Evolutionary conservation across 2,329 filamentous ascomycete genomes (phyloP), one percentile per base, ranked within the genome.

Genomic region (Aspergillus intermedius): DNA sequence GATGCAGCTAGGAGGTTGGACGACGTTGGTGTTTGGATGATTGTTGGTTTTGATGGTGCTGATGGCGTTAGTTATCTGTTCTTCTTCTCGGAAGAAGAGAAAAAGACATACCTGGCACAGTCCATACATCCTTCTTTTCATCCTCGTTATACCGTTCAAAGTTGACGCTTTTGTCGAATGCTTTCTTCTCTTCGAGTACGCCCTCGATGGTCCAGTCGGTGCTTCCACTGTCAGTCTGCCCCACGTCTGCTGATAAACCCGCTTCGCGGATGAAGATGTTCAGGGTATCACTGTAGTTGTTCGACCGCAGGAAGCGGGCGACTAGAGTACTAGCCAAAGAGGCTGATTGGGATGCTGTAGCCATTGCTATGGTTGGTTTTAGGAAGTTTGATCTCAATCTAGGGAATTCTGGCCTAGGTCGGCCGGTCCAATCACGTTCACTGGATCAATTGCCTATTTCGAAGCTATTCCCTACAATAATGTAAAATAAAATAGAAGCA

Each of bases 131-230:
- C n/a, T 58, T 58, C 15, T 70, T 63, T 48, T 74, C 70, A n/a
- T 73, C 64, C 1, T 73, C 51, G 5, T 73, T 76, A 42, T 78
- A 61, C 58, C 78, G 80, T 58, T 83, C 80, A 52, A 81, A 82
- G 3, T 68, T 70, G 22, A 77, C 60, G 48, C 70, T 78, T 10
- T 79, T 60, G 57, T 84, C 81, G 54, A 78, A 83, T 0, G 67
- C 68, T 56, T 72, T 75, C 66, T 83, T 84, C 64, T 84, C 80
- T 44, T 81, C 73, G 6, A 84, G 67, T n/a, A 83, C 68, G 41
- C 74, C 69, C 57, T 84, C 80, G 46, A 84, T 74, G 2, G 80
- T 81, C 61, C 81, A 68, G 46, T 74, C 69, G 25, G 69, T 68
- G 44, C 67, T 69, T 9, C 59, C 49, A 8, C 53, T 9, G 42